phyloP scores from a whole-genome alignment of 2,329 filamentous ascomycete genomes.

The Chalaropsis ovoidea region DNA sequence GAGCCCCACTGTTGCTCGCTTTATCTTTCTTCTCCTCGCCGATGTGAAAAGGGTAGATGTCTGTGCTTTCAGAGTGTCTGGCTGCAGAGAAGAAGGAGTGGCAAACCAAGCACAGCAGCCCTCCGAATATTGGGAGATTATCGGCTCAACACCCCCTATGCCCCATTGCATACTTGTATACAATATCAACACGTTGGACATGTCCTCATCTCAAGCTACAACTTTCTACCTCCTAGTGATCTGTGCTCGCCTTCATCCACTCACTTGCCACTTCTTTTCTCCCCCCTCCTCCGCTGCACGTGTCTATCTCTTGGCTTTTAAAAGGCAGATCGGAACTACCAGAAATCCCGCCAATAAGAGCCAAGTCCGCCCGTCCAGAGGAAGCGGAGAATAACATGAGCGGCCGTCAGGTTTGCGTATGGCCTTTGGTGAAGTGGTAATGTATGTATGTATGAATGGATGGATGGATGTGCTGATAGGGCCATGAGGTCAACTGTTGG shows the following conservation, averaged over 20 bases:
- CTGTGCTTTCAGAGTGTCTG: neutral
- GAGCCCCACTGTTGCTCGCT: neutral
- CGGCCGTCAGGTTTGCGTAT: no score
- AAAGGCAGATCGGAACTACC: neutral
- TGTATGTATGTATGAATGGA: no score
- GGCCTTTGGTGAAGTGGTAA: no score
- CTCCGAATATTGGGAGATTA: no score
- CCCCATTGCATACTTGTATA: neutral
- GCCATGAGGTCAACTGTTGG: no score
- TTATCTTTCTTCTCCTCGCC: neutral
- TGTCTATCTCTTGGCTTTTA: neutral
- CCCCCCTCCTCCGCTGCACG: neutral
- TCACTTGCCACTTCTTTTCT: neutral
- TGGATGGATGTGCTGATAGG: no score
- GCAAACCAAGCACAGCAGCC: no score
- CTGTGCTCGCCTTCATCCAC: neutral
- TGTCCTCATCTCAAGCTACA: neutral
- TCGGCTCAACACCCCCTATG: neutral
- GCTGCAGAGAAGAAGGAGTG: neutral
- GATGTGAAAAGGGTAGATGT: neutral
- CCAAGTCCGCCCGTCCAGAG: no score
- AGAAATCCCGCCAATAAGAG: no score
- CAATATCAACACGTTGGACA: no score
- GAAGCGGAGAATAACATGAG: no score
- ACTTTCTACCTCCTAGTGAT: neutral